phyloP scores from a whole-genome alignment of 176 grass and related monocot species.

The Aegilops tauschii region DNA sequence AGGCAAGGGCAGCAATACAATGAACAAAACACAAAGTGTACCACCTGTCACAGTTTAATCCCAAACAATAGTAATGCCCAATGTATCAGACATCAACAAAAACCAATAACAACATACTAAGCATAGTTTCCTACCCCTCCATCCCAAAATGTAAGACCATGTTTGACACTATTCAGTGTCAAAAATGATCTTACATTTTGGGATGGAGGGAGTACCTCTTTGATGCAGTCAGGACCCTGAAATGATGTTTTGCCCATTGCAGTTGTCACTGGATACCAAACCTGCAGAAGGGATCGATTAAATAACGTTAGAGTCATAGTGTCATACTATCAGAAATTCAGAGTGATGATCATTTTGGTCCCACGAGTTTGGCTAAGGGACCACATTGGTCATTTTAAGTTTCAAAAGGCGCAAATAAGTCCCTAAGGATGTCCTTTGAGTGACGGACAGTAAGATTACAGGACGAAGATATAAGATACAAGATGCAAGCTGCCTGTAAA shows the following conservation, averaged over 20 bases:
- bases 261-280: slow-evolving; percentile 73
- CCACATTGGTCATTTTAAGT: neutral
- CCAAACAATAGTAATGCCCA: neutral
- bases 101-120: neutral
- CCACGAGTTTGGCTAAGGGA: neutral
- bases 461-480: neutral
- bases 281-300: slow-evolving; percentile 32
- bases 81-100: neutral
- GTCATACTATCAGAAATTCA: neutral
- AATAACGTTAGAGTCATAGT: slow-evolving; percentile 2
- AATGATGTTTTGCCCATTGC: slow-evolving; percentile 86
- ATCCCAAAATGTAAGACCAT: too few species aligned
- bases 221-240: slow-evolving; percentile 81
- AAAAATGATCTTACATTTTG: too few species aligned
- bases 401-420: neutral
- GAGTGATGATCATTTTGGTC: neutral
- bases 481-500: neutral
- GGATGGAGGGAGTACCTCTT: slow-evolving; percentile 44
- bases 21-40: neutral
- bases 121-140: slow-evolving; percentile 30
- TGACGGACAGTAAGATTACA: neutral
- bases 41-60: neutral
- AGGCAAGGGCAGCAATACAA: neutral
- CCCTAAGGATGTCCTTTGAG: neutral
- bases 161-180: too few species aligned